Base-by-base conservation (phyloP, 2,329 filamentous ascomycete genomes). In the Aspergillus niger region DNA sequence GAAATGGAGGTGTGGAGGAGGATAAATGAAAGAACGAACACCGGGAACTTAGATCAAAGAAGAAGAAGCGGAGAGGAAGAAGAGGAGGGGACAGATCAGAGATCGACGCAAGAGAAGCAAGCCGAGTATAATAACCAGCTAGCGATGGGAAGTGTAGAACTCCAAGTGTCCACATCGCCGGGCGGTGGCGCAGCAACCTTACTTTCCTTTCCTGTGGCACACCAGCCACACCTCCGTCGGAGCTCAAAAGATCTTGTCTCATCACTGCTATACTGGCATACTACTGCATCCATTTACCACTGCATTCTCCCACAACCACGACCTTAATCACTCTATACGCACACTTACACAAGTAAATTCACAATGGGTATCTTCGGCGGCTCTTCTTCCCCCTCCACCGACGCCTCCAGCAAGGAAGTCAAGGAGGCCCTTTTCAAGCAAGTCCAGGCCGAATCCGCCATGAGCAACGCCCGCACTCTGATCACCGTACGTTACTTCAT, bases 381-480 rank as follows among this genome's bases (percentile, higher is more conserved):
- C 56, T 68, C 71, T 64, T 69, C 73, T 57, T 59, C 62, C 58
- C 61, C 73, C 57, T 59, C 62, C 58, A 61, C 73, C 48, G 65
- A 69, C 28, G n/a, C 55, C 15, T 36, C 62, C 48, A 65, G 67
- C 56, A 73, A 66, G 54, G 74, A 79, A 48, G 68, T 78, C 65
- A 80, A 80, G 83, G 77, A 82, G 80, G 74, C 83, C 55, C 70
- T 91, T 60, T 85, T 89, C 73, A 82, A 85, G 77, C 86, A 89
- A 75, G 80, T 90, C 65, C 83, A 85, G 73, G 76, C 83, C 65
- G 86, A 90, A 76, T 81, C 85, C 63, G 87, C 86, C 75, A 80
- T 90, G 67, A 82, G 80, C 70, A 92, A 92, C 70, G 89, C 89
- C 49, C 84, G 86, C 65, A 81, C 83, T 66, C 81, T 93, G 69